These are phyloP conservation scores for Synchytrium microbalum DNA, from an alignment of 371 early-diverging fungal genomes.

Conservation along the genomic window DNA sequence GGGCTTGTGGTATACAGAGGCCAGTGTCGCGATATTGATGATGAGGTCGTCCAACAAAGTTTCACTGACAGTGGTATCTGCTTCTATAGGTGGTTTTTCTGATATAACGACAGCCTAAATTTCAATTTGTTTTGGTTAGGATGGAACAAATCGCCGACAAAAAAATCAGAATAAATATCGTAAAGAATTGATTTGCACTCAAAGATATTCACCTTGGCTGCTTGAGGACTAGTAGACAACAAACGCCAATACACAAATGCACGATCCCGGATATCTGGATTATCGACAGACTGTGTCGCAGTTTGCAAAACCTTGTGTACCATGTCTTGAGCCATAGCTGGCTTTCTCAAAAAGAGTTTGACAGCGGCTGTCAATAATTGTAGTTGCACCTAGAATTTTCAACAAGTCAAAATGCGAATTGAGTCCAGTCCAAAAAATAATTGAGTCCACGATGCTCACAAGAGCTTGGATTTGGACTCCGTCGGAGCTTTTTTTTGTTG, in stretches of 20 bases:
- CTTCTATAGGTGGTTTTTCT: conserved; percentile 87
- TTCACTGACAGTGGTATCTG: conserved; percentile 71
- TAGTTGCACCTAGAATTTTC: conserved; percentile 65
- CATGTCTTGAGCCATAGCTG: conserved; percentile 76
- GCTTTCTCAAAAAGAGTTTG: conserved; percentile 88
- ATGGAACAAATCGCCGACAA: background rate
- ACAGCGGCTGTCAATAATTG: conserved; percentile 90
- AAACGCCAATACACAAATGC: conserved; percentile 97
- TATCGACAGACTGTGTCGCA: conserved; percentile 88
- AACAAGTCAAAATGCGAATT: conserved; percentile 9
- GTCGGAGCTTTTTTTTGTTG: background rate
- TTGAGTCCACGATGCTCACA: conserved; percentile 4
- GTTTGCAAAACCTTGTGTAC: conserved; percentile 85
- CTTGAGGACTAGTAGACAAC: conserved; percentile 77
- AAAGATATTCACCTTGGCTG: conserved; percentile 39
- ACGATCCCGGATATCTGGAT: conserved; percentile 95
- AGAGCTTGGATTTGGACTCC: background rate
- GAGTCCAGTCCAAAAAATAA: conserved; percentile 9
- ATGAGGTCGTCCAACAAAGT: conserved; percentile 81
- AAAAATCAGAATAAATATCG: background rate
- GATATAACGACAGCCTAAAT: conserved; percentile 50
- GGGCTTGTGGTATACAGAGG: conserved; percentile 91
- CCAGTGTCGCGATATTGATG: conserved; percentile 74
- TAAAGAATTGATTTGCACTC: background rate
- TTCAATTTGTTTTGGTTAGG: background rate